Conservation (phyloP, 108 stramenopile species). For the Hondaea fermentalgiana region DNA sequence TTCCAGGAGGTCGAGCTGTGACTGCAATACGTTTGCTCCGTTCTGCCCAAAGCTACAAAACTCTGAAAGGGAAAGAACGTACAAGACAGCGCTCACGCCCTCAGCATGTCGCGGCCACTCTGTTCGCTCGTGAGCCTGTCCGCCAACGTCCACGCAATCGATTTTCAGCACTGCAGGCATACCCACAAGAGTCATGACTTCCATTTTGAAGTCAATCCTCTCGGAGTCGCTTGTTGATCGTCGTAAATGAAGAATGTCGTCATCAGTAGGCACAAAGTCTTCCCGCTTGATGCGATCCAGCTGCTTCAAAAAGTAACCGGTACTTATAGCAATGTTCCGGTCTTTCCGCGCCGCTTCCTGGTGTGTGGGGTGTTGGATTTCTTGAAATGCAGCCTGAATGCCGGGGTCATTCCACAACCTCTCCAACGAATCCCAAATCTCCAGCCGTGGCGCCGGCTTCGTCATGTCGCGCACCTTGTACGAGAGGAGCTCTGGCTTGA, state of each 20-base stretch:
- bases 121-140: conserved; percentile 16
- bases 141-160: neutral
- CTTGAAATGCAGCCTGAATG: conserved; percentile 22
- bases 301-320: neutral
- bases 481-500: neutral
- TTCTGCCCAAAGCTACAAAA: neutral
- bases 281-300: neutral
- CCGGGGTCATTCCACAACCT: conserved; percentile 31
- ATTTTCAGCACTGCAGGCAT: neutral
- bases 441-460: neutral
- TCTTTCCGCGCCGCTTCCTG: neutral
- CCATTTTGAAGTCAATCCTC: neutral
- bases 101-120: conserved; percentile 7
- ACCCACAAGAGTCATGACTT: neutral
- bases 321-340: neutral
- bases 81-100: neutral
- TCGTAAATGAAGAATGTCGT: neutral
- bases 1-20: neutral
- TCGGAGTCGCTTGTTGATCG: neutral
- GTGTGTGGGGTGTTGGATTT: neutral
- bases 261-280: neutral
- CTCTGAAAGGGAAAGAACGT: neutral
- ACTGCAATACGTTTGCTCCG: neutral
- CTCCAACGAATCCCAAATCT: neutral
- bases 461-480: neutral